Evolutionary conservation across 495 filamentous ascomycete species (phyloP).

Genomic region (Pseudotulostoma volvatum): DNA sequence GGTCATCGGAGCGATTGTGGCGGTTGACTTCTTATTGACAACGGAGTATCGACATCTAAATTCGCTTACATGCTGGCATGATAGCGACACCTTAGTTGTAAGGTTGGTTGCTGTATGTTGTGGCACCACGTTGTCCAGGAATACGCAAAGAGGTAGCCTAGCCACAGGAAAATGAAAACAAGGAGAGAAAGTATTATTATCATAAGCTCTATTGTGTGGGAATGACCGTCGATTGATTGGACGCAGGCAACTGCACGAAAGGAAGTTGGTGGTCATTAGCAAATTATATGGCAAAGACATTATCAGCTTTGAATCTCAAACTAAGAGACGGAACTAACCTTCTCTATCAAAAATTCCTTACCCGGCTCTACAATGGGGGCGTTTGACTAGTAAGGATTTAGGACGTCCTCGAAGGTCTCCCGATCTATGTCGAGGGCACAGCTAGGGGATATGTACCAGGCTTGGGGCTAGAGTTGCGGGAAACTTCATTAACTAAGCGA

Average conservation of each 20-base stretch:
- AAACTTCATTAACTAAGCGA: no score
- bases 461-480: neutral
- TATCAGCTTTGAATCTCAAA: neutral
- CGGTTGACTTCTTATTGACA: no score
- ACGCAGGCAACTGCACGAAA: neutral
- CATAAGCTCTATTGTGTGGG: no score
- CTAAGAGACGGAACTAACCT: neutral
- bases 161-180: neutral
- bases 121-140: neutral
- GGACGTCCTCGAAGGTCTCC: neutral
- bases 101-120: neutral
- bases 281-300: neutral
- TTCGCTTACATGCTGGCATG: no score
- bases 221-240: no score
- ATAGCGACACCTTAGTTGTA: no score
- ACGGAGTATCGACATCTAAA: no score
- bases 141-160: neutral
- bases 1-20: no score
- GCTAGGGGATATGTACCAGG: neutral
- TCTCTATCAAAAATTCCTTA: neutral
- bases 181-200: neutral
- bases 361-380: neutral
- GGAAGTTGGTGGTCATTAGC: neutral
- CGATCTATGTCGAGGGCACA: neutral
- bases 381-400: neutral